Percentiles rank a stretch among this genome's conserved stretches.
These are phyloP conservation scores for Sugiyamaella neomexicana DNA, from an alignment of 1,139 yeast species.

Conservation along the genomic window DNA sequence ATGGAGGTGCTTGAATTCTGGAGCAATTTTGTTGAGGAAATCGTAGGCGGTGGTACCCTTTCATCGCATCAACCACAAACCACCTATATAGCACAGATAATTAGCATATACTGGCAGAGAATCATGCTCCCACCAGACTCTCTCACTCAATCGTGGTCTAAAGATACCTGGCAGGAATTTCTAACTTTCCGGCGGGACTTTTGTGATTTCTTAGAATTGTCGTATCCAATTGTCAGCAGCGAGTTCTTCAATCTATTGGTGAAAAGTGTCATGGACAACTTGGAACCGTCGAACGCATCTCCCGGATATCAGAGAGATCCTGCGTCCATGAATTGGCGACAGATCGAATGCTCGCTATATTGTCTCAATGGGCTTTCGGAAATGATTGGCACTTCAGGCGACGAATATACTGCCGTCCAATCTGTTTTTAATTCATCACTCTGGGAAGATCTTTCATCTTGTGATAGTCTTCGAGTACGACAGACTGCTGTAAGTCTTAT, in stretches of 20 bases:
- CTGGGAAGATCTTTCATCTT: conserved; percentile 35
- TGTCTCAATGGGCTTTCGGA: conserved; percentile 54
- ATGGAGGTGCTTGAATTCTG: conserved; percentile 74
- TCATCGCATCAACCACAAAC: conserved; percentile 28
- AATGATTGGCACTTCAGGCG: conserved; percentile 35
- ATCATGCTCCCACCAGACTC: conserved; percentile 46
- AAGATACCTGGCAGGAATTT: conserved; percentile 53
- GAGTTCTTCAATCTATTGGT: conserved; percentile 56
- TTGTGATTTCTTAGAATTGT: conserved; percentile 69
- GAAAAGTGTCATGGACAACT: conserved; percentile 42
- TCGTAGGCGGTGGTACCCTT: conserved; percentile 52
- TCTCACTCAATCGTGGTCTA: conserved; percentile 29
- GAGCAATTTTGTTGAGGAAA: conserved; percentile 70
- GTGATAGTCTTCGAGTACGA: conserved; percentile 34
- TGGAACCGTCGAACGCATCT: conserved; percentile 25
- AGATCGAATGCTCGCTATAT: conserved; percentile 69
- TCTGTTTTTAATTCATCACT: conserved; percentile 39
- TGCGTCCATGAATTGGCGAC: conserved; percentile 39
- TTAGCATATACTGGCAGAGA: conserved; percentile 64
- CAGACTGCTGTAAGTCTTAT: conserved; percentile 42
- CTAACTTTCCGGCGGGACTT: conserved; percentile 67
- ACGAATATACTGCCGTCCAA: conserved; percentile 31
- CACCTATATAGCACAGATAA: conserved; percentile 39
- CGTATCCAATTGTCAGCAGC: conserved; percentile 63
- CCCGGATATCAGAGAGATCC: conserved; percentile 16